A percentile compares a stretch with the other conserved stretches of the same genome.
Evolutionary conservation across 1,139 yeast species (phyloP).

Genomic region (Dujonia santamariae): DNA sequence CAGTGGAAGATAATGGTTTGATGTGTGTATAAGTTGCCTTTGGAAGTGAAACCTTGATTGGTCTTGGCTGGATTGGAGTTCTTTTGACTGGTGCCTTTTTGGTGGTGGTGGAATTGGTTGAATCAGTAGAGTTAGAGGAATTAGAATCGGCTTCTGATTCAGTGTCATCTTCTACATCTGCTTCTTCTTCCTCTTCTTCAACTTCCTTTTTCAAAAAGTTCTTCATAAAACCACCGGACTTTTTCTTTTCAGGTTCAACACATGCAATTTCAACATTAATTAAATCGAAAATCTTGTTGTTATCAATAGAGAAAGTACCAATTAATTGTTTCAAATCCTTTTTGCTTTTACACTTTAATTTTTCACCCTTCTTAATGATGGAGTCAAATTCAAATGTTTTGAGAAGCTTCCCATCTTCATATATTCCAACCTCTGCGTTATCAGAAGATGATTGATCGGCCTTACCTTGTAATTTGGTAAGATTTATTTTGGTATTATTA

Average conservation of each 20-base stretch:
- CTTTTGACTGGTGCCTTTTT: constrained; percentile 15
- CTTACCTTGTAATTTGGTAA: constrained; percentile 14
- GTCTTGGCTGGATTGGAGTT: constrained; percentile 10
- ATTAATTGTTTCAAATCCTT: constrained; percentile 29
- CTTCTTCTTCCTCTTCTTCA: constrained; percentile 13
- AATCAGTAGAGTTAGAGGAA: constrained; percentile 12
- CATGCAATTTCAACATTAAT: constrained; percentile 43
- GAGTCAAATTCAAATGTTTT: constrained; percentile 32
- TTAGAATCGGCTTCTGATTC: constrained; percentile 10
- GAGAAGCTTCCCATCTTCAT: constrained; percentile 53
- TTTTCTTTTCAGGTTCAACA: constrained; percentile 14
- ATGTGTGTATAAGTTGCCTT: constrained; percentile 37
- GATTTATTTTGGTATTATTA: constrained; percentile 23
- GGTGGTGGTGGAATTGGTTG: constrained; percentile 16
- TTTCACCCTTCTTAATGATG: constrained; percentile 33
- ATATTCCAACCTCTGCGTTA: constrained; percentile 33
- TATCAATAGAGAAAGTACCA: constrained; percentile 46
- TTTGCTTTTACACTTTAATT: constrained; percentile 40
- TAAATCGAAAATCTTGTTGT: constrained; percentile 50
- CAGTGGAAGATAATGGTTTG: constrained; percentile 41
- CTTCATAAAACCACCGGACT: constrained; percentile 22
- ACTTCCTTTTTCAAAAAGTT: constrained; percentile 25
- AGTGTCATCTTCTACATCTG: constrained; percentile 12
- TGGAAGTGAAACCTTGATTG: constrained; percentile 18
- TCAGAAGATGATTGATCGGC: constrained; percentile 1